These are phyloP conservation scores for Ascochyta pisi DNA, from an alignment of 2,329 filamentous ascomycete genomes.

Conservation along the genomic window DNA sequence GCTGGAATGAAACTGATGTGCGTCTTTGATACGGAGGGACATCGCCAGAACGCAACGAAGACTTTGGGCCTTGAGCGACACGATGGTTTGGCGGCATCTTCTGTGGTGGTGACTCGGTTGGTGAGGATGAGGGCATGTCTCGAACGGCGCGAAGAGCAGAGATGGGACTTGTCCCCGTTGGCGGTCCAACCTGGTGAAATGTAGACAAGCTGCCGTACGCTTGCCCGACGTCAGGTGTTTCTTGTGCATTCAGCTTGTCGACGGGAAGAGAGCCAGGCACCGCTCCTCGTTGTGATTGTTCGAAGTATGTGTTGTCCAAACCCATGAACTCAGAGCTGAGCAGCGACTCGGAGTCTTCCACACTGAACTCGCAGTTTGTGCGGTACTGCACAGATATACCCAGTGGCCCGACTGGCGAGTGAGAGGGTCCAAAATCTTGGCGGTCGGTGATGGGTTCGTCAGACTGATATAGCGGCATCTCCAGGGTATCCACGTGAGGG, in stretches of 20 bases:
- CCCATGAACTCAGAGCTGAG: slow-evolving; percentile 94
- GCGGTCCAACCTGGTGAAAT: slow-evolving; percentile 78
- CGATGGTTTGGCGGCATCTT: slow-evolving; percentile 56
- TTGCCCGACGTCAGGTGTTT: slow-evolving; percentile 70
- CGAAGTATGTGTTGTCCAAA: slow-evolving; percentile 85
- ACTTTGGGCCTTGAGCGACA: slow-evolving; percentile 57
- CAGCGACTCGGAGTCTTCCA: slow-evolving; percentile 89
- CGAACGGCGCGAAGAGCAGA: slow-evolving; percentile 78
- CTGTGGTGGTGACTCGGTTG: slow-evolving; percentile 59
- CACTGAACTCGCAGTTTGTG: slow-evolving; percentile 85
- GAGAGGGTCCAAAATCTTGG: slow-evolving; percentile 82
- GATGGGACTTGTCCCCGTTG: slow-evolving; percentile 82
- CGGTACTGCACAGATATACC: slow-evolving; percentile 84
- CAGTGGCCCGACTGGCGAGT: slow-evolving; percentile 85
- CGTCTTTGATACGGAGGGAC: slow-evolving; percentile 65
- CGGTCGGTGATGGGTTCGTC: slow-evolving; percentile 66
- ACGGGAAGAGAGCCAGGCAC: slow-evolving; percentile 79
- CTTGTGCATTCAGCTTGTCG: slow-evolving; percentile 56
- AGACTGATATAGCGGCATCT: slow-evolving; percentile 70
- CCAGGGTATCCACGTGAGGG: slow-evolving; percentile 71
- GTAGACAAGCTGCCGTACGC: slow-evolving; percentile 90
- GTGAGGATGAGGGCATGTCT: slow-evolving; percentile 60
- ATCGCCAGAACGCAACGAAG: slow-evolving; percentile 60
- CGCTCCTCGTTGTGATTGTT: slow-evolving; percentile 66
- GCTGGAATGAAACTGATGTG: slow-evolving; percentile 88